Evolutionary conservation across 1,139 yeast species (phyloP).

Genomic region (Blastobotrys elegans): DNA sequence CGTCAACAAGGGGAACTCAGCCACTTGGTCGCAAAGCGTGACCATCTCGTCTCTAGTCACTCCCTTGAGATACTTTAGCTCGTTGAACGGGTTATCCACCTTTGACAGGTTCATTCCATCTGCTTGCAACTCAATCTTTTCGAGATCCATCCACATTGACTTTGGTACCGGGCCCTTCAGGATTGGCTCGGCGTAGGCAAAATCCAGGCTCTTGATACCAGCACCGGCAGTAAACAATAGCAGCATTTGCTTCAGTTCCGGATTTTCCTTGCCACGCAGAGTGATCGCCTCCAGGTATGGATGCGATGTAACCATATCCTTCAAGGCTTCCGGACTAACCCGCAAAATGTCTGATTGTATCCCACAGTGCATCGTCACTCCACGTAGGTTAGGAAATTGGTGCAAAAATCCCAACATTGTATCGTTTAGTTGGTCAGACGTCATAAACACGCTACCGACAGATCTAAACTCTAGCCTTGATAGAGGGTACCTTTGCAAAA

Average conservation of each 20-base stretch:
- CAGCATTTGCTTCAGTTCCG: background rate
- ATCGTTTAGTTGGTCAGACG: background rate
- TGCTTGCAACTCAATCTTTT: background rate
- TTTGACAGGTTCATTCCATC: background rate
- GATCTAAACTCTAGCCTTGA: background rate
- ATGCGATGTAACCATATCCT: background rate
- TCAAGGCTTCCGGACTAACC: background rate
- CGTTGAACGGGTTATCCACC: background rate
- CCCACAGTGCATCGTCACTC: background rate
- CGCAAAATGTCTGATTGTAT: too few species aligned
- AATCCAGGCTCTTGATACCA: background rate
- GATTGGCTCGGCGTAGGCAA: background rate
- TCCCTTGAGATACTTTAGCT: background rate
- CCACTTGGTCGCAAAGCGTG: background rate
- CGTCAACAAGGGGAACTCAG: background rate
- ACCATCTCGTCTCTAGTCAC: background rate
- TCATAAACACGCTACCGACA: background rate
- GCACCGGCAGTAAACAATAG: background rate
- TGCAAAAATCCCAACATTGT: background rate
- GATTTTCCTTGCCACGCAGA: background rate
- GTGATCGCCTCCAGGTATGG: background rate
- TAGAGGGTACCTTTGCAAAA: background rate
- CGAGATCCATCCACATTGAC: background rate
- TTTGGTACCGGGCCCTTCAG: background rate
- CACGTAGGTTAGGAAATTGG: background rate